These are phyloP conservation scores for Turnera subulata DNA, from an alignment of 345 rosid species.

Conservation along the genomic window DNA sequence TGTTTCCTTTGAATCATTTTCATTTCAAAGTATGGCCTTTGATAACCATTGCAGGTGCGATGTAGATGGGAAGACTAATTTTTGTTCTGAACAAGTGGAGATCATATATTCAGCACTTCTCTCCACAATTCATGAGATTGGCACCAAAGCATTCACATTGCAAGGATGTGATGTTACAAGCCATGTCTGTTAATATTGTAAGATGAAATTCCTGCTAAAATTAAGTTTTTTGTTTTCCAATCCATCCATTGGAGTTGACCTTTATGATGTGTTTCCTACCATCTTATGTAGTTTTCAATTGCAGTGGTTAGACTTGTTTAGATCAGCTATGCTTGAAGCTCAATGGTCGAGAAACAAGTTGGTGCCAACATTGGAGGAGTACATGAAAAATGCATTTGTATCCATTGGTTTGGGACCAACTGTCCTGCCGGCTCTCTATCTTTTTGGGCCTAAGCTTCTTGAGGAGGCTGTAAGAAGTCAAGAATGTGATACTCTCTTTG, in stretches of 20 bases:
- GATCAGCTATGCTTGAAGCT: slow-evolving; percentile 62
- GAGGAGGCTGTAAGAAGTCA: slow-evolving; percentile 37
- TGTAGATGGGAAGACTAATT: slow-evolving; percentile 35
- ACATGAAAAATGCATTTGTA: slow-evolving; percentile 57
- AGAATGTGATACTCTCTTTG: slow-evolving; percentile 40
- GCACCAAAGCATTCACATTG: slow-evolving; percentile 46
- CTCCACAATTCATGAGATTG: slow-evolving; percentile 64
- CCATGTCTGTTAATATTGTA: slow-evolving; percentile 56
- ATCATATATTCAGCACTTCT: slow-evolving; percentile 70
- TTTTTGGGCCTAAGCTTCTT: slow-evolving; percentile 63
- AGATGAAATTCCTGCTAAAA: slow-evolving; percentile 10
- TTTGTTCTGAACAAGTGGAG: slow-evolving; percentile 68
- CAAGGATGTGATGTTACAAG: slow-evolving; percentile 58
- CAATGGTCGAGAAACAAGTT: slow-evolving; percentile 48
- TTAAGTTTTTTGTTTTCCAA: background rate
- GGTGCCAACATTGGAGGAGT: slow-evolving; percentile 60
- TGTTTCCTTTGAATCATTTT: slow-evolving; percentile 7
- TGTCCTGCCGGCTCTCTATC: slow-evolving; percentile 65
- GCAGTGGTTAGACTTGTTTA: slow-evolving; percentile 84
- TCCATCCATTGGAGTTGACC: background rate
- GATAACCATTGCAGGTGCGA: slow-evolving; percentile 50
- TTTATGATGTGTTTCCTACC: background rate
- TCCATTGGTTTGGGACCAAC: slow-evolving; percentile 88
- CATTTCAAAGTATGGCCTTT: slow-evolving; percentile 9
- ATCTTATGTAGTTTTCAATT: slow-evolving; percentile 14